Evolutionary conservation across 2,329 filamentous ascomycete genomes (phyloP).

Genomic region (Geosmithia morbida): DNA sequence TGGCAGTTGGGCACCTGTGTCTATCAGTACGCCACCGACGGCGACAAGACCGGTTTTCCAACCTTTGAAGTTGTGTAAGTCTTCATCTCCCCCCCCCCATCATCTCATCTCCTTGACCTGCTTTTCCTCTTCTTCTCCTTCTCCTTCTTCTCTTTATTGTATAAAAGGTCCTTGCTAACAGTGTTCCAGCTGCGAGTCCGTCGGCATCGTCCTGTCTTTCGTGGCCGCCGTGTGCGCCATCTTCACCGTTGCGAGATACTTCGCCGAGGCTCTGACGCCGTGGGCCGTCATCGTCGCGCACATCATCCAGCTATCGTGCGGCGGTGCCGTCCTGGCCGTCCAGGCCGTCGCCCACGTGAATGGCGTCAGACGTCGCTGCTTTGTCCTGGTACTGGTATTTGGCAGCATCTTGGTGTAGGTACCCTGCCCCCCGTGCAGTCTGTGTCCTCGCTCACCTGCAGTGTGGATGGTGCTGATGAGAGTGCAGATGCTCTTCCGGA

Average conservation of each 20-base stretch:
- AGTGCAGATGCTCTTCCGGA: conserved; percentile 27
- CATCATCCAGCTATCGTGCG: conserved; percentile 31
- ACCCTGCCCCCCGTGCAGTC: neutral
- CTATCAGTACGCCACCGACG: conserved; percentile 23
- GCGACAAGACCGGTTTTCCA: conserved; percentile 19
- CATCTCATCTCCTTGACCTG: too few relatives aligned
- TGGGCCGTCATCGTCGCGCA: conserved; percentile 38
- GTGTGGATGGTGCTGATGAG: too few relatives aligned
- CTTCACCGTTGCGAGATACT: conserved; percentile 29
- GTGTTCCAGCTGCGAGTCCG: conserved; percentile 32
- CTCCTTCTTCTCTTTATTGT: too few relatives aligned
- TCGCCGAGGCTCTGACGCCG: conserved; percentile 36
- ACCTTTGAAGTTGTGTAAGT: conserved; percentile 36
- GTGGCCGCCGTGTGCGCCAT: conserved; percentile 30
- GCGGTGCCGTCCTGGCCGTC: conserved; percentile 30
- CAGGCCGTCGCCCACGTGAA: conserved; percentile 36
- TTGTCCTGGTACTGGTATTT: conserved; percentile 30
- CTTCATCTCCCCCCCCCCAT: neutral
- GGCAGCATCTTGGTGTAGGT: conserved; percentile 34
- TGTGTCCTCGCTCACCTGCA: too few relatives aligned
- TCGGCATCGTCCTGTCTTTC: conserved; percentile 34
- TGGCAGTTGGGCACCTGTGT: conserved; percentile 35
- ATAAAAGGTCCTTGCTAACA: too few relatives aligned
- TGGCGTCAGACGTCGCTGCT: conserved; percentile 29
- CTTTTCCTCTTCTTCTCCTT: too few relatives aligned